Percentiles rank a stretch among this genome's conserved stretches.
Conservation (phyloP, 2,329 filamentous ascomycete genomes). For the Claviceps maximensis region DNA sequence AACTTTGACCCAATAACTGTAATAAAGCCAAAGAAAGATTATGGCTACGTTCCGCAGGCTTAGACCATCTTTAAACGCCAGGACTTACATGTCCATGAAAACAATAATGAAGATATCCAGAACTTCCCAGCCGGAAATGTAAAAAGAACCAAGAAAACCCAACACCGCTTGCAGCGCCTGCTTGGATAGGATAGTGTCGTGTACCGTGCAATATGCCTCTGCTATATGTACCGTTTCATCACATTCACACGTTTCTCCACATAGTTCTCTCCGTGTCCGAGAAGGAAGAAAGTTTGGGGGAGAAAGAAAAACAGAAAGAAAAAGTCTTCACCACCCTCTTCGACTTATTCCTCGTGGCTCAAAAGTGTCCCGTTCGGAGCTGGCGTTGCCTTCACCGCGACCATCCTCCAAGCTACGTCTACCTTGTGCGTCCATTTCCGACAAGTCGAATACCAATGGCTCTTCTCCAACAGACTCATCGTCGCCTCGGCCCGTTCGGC, state of each 20-base stretch:
- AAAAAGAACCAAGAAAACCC: background rate
- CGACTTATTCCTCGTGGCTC: constrained; percentile 24
- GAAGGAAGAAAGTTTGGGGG: background rate
- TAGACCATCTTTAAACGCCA: background rate
- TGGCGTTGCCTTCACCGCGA: constrained; percentile 26
- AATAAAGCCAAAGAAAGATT: background rate
- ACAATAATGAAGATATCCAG: background rate
- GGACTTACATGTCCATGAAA: background rate
- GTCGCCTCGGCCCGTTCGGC: constrained; percentile 27
- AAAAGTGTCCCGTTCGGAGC: constrained; percentile 25
- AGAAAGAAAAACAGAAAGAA: background rate
- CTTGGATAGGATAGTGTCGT: background rate
- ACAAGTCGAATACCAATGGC: constrained; percentile 59
- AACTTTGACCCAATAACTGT: background rate
- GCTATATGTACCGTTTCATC: constrained; percentile 2
- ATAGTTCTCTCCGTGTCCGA: background rate
- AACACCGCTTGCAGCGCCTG: constrained; percentile 1
- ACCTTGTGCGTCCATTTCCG: constrained; percentile 50
- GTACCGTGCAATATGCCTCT: background rate
- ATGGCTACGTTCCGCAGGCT: background rate
- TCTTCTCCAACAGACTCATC: constrained; percentile 49
- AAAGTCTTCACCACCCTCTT: constrained; percentile 22
- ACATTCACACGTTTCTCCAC: background rate
- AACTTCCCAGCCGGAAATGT: background rate
- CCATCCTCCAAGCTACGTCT: constrained; percentile 46